A percentile compares a stretch with the other conserved stretches of the same genome.
phyloP scores from a whole-genome alignment of 805 yeast species.

The Candida succiphila region DNA sequence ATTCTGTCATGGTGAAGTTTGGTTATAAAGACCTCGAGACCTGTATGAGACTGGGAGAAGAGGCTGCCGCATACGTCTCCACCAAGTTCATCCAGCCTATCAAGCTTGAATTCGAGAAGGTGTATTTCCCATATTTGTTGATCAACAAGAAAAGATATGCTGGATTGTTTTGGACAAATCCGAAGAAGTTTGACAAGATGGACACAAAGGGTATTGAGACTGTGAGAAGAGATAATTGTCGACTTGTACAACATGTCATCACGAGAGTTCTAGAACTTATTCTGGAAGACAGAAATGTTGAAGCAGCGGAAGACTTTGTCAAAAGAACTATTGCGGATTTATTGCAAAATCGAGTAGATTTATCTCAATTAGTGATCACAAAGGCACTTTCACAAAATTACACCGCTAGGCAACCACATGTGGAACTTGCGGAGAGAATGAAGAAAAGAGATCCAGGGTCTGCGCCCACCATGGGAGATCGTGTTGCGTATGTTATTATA shows the following conservation, averaged over 20 bases:
- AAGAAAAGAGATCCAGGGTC: constrained; percentile 93
- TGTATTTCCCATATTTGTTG: constrained; percentile 85
- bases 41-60: constrained; percentile 88
- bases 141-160: constrained; percentile 97
- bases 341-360: constrained; percentile 82
- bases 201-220: constrained; percentile 98
- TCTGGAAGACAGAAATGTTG: constrained; percentile 78
- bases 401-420: constrained; percentile 95
- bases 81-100: constrained; percentile 74
- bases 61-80: constrained; percentile 87
- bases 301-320: constrained; percentile 76
- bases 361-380: constrained; percentile 88
- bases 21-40: constrained; percentile 72
- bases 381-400: constrained; percentile 89
- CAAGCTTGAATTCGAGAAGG: constrained; percentile 93
- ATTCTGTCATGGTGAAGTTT: constrained; percentile 97
- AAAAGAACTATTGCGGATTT: constrained; percentile 83
- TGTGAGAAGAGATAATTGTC: constrained; percentile 95
- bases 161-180: constrained; percentile 90
- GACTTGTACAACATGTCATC: constrained; percentile 88
- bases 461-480: constrained; percentile 94
- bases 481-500: constrained; percentile 94
- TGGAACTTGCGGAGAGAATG: constrained; percentile 93
- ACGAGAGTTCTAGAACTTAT: constrained; percentile 82
- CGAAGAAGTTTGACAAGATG: constrained; percentile 91